Base-by-base conservation (phyloP, 768 basidiomycete genomes). In the Infundibulicybe gibba region DNA sequence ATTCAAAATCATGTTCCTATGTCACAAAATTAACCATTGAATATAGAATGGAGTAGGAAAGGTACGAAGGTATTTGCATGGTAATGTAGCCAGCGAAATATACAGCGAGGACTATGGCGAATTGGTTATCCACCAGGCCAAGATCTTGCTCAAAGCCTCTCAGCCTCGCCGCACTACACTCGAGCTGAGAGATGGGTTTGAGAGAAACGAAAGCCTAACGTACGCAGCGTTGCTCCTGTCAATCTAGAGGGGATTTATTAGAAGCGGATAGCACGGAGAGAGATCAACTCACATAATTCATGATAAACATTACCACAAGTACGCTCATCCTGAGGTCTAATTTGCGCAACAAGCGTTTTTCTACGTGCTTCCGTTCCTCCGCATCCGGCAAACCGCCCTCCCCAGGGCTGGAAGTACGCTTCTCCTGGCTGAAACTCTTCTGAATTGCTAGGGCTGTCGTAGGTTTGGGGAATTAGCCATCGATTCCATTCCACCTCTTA, bases 1-100 rank as follows among this genome's bases (percentile, higher is more conserved):
- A 54, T 79, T 76, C 40, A 83, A 57, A 46, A 83, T 68, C 74
- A 83, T 80, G 47, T 82, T 83, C 14, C 80, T 81, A 51, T 71
- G 15, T 40, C 8, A 33, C 20, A 17, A 19, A 16, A 35, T 48
- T 32, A 45, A 21, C 8, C n/a, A 3, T 41, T 31, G 19, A 8
- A 32, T 38, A 21, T n/a, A 4, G 21, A 46, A 31, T 17, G 14
- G 33, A 16, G 14, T 21, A 3, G 20, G 19, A 17, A 25, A 56
- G 50, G 45, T 47, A 60, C 57, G 44, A 79, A 44, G 55, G 75
- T 68, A 61, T 47, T 44, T 54, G 53, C 57, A 60, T 58, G 16
- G 55, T 39, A 11, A 58, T 58, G 41, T 59, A 61, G n/a, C 58
- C 60, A 25, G 76, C 65, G 47, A 77, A 81, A 37, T 77, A 66